Evolutionary conservation across 2,329 filamentous ascomycete genomes (phyloP).

Genomic region (Chaetomiaceae sp.): DNA sequence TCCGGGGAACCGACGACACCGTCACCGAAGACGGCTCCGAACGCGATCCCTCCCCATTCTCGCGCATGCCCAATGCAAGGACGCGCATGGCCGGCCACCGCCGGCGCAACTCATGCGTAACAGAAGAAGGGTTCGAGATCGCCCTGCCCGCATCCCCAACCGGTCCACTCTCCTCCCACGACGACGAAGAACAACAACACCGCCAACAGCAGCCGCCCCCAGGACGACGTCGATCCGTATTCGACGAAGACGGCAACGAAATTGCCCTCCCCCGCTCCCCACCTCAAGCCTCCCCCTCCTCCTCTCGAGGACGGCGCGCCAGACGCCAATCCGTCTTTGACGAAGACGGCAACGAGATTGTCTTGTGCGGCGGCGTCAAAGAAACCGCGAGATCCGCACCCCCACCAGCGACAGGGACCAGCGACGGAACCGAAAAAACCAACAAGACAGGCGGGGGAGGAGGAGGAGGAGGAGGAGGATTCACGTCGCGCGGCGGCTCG

Average conservation of each 20-base stretch:
- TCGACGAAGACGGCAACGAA: slow-evolving; percentile 49
- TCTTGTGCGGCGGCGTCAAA: slow-evolving; percentile 18
- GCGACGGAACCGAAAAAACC: background rate
- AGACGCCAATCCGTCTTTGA: slow-evolving; percentile 44
- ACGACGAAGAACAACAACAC: slow-evolving; percentile 5
- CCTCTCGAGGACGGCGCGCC: background rate
- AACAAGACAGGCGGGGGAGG: too few relatives aligned
- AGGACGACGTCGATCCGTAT: slow-evolving; percentile 39
- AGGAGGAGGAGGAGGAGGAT: too few relatives aligned
- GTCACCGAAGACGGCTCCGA: background rate
- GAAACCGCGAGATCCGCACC: background rate
- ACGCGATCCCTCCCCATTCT: slow-evolving; percentile 25
- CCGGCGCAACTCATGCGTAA: slow-evolving; percentile 40
- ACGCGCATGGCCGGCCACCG: background rate
- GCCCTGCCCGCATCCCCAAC: slow-evolving; percentile 34
- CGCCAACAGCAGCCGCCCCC: slow-evolving; percentile 10
- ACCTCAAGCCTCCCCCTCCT: background rate
- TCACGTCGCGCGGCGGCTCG: slow-evolving; percentile 71
- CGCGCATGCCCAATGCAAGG: background rate
- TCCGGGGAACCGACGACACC: too few relatives aligned
- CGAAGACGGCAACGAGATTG: slow-evolving; percentile 48
- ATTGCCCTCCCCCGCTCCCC: slow-evolving; percentile 30
- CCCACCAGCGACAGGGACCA: background rate
- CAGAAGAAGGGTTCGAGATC: slow-evolving; percentile 46
- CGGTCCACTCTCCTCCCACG: slow-evolving; percentile 18